Base-by-base conservation (phyloP, 2,329 filamentous ascomycete genomes). In the Leptosphaerulina australis region DNA sequence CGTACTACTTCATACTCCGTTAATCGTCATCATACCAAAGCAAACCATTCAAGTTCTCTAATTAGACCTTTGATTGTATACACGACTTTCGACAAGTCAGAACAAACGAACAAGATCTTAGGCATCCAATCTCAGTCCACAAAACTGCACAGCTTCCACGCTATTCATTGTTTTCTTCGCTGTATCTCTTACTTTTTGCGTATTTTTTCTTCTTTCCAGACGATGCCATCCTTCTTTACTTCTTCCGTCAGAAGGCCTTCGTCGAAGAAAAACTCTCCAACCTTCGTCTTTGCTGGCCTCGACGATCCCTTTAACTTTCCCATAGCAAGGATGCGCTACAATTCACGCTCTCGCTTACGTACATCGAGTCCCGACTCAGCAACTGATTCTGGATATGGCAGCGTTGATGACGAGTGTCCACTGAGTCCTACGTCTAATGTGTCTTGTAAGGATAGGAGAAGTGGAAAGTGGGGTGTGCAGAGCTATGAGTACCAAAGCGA, bases 301-400 rank as follows among this genome's bases (percentile, higher is more conserved):
- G 48, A 51, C 20, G 41, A 51, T 30, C 48, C 48, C 3, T 51
- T 51, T 41, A 51, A 45, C 15, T 51, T 51, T 28, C 48, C 48
- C 22, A 7, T 35, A 0, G 20, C 35, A 11, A 50, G 40, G 15
- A 44, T 45, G 47, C 40, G 36, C 10, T 43, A 46, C 37, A 33
- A 21, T 8, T 10, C 36, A 3, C 37, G 37, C 22, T 34, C 41
- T 1, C 11, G 7, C 1, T 37, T 26, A 1, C 49, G 37, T 17
- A 37, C 33, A 26, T n/a, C 31, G 5, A 37, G 31, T 20, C 38
- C 38, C 1, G 46, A 50, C 35, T 43, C 46, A 4, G 25, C 39
- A 4, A 29, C 51, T 12, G 57, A 60, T 28, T 60, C 57, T 1
- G 58, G 58, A 7, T 59, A 61, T 43, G 35, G 40, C 21, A 61